Conservation (phyloP, 2,329 filamentous ascomycete genomes). For the Fusarium cicatricum region DNA sequence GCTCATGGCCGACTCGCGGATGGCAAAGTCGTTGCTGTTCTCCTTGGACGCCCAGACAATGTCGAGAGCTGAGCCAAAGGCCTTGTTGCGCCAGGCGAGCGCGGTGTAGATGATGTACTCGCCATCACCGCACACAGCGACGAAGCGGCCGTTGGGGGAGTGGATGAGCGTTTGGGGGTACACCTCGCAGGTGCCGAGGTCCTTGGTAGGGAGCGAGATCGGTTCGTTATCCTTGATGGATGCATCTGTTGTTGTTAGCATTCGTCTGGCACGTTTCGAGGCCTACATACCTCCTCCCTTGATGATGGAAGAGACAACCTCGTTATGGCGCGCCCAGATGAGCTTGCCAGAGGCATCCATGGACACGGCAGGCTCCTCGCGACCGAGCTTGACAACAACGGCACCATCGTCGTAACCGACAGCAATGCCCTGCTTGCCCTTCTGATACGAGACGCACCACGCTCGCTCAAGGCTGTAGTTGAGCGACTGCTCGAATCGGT, state of each 20-base stretch:
- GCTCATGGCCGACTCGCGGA: slow-evolving; percentile 90
- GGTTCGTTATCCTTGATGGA: slow-evolving; percentile 87
- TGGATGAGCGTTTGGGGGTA: slow-evolving; percentile 95
- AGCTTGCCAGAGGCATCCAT: slow-evolving; percentile 98
- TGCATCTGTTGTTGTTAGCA: slow-evolving; percentile 64
- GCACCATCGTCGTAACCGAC: slow-evolving; percentile 98
- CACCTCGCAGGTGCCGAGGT: slow-evolving; percentile 94
- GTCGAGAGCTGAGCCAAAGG: slow-evolving; percentile 93
- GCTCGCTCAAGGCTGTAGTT: slow-evolving; percentile 96
- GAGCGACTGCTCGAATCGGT: slow-evolving; percentile 92
- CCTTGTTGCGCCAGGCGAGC: slow-evolving; percentile 95
- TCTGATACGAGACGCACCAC: slow-evolving; percentile 97
- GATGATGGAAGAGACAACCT: slow-evolving; percentile 94
- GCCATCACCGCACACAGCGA: slow-evolving; percentile 85
- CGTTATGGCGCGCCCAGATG: slow-evolving; percentile 94
- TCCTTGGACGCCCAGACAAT: slow-evolving; percentile 98
- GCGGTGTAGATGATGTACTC: slow-evolving; percentile 99
- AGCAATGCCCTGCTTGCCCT: slow-evolving; percentile 91
- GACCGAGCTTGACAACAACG: slow-evolving; percentile 96
- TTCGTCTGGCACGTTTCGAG: not conserved
- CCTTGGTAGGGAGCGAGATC: slow-evolving; percentile 88
- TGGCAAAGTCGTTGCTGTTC: slow-evolving; percentile 98
- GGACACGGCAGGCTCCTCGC: slow-evolving; percentile 95
- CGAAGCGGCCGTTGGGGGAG: slow-evolving; percentile 93
- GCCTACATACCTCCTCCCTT: slow-evolving; percentile 74